Evolutionary conservation across 1,139 yeast species (phyloP).

Genomic region (Geotrichum candidum): DNA sequence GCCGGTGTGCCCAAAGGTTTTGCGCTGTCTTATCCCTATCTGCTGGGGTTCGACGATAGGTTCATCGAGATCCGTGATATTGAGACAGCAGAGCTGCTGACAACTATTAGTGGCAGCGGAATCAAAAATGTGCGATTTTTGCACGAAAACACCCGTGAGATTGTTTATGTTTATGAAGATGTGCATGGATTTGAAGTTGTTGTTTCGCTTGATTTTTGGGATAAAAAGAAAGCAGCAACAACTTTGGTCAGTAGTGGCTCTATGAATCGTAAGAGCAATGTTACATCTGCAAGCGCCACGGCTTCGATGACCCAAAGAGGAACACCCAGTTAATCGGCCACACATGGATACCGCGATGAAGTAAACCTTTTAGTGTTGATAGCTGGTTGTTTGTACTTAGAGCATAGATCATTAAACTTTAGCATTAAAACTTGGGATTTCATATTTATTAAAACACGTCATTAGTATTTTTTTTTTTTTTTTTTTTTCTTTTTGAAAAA

Average conservation of each 20-base stretch:
- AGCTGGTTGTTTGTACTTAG: background rate
- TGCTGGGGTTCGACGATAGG: slow-evolving; percentile 81
- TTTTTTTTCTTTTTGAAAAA: too few relatives aligned
- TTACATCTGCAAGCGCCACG: background rate
- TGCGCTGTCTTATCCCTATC: slow-evolving; percentile 89
- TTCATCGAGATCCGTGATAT: slow-evolving; percentile 91
- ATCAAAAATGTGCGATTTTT: slow-evolving; percentile 75
- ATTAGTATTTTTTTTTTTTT: too few relatives aligned
- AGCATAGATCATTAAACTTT: background rate
- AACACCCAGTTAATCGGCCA: background rate
- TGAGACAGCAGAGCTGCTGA: slow-evolving; percentile 71
- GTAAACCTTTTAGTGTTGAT: background rate
- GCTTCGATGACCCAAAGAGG: background rate
- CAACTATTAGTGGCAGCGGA: slow-evolving; percentile 4
- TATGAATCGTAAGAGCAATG: background rate
- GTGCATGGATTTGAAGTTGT: slow-evolving; percentile 88
- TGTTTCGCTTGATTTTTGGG: slow-evolving; percentile 88
- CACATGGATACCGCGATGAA: background rate
- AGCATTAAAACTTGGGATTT: background rate
- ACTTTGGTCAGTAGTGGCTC: background rate
- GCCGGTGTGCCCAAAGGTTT: slow-evolving; percentile 92
- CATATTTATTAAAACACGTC: background rate
- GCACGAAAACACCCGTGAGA: slow-evolving; percentile 89
- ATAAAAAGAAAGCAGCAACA: slow-evolving; percentile 22
- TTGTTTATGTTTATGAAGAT: slow-evolving; percentile 85